Percentiles rank a stretch among this genome's conserved stretches.
Conservation (phyloP, 23 red algal species). For the Gracilaria domingensis region DNA sequence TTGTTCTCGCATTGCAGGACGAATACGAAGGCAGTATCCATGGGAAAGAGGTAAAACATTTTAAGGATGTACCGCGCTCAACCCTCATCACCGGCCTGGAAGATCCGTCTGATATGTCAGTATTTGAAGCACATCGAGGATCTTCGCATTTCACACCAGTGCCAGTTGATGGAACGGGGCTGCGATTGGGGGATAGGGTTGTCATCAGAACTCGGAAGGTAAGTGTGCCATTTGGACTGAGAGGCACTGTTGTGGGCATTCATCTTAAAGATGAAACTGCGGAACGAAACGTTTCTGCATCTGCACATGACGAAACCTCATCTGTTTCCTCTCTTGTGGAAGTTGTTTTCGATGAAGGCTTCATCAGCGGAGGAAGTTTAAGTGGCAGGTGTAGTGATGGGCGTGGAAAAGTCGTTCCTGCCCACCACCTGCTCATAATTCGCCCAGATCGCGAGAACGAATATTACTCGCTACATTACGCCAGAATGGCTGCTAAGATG, state of each 20-base stretch:
- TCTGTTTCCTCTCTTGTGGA: constrained; percentile 58
- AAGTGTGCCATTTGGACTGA: constrained; percentile 76
- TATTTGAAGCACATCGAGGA: constrained; percentile 10
- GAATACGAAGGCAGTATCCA: constrained; percentile 14
- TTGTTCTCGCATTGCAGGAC: constrained; percentile 52
- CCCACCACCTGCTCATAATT: constrained; percentile 40
- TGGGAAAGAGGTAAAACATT: not conserved
- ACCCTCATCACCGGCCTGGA: constrained; percentile 41
- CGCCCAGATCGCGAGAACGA: constrained; percentile 60
- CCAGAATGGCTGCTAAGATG: constrained; percentile 58
- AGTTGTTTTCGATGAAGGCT: constrained; percentile 92
- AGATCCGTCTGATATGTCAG: constrained; percentile 2
- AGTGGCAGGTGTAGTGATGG: constrained; percentile 73
- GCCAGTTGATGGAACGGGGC: constrained; percentile 21
- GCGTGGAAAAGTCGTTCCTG: constrained; percentile 80
- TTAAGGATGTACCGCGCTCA: constrained; percentile 33
- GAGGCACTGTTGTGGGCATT: constrained; percentile 86
- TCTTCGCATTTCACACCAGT: constrained; percentile 28
- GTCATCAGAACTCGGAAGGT: constrained; percentile 61
- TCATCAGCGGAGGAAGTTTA: constrained; percentile 82
- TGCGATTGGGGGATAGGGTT: constrained; percentile 74
- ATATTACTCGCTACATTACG: constrained; percentile 60
- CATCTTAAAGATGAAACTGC: not conserved
- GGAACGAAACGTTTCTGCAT: not conserved
- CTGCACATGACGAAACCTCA: constrained; percentile 4